Conservation (phyloP, 2,329 filamentous ascomycete genomes). For the Hirsutella thompsonii region DNA sequence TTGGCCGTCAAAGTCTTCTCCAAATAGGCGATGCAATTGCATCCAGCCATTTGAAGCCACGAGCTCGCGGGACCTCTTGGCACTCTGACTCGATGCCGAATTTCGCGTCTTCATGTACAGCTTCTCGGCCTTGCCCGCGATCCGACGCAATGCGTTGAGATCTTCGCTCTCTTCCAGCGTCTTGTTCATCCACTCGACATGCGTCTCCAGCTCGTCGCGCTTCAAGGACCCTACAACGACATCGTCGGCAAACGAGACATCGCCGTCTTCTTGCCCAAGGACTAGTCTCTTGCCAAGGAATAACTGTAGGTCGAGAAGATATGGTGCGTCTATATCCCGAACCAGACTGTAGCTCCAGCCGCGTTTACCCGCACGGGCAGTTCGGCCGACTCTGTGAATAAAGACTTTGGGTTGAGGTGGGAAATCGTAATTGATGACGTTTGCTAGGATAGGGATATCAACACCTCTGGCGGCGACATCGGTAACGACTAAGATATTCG, state of each 20-base stretch:
- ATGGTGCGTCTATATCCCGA: constrained; percentile 76
- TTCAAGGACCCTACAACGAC: constrained; percentile 69
- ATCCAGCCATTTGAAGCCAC: constrained; percentile 57
- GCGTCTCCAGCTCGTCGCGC: constrained; percentile 59
- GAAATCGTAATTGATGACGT: constrained; percentile 98
- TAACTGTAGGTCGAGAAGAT: constrained; percentile 84
- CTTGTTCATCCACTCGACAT: constrained; percentile 75
- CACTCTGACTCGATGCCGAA: constrained; percentile 80
- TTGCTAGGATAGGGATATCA: constrained; percentile 89
- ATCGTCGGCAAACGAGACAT: constrained; percentile 65
- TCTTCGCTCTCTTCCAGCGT: constrained; percentile 64
- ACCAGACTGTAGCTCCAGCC: constrained; percentile 96
- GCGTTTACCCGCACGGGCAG: constrained; percentile 79
- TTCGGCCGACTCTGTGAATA: constrained; percentile 90
- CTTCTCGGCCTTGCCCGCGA: constrained; percentile 81
- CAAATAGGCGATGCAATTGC: constrained; percentile 71
- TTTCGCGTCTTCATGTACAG: constrained; percentile 85
- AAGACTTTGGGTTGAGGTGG: constrained; percentile 94
- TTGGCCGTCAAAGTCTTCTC: constrained; percentile 47
- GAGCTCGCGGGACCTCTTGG: constrained; percentile 71
- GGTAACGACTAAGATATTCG: constrained; percentile 88
- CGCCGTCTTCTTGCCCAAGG: constrained; percentile 52
- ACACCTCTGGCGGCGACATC: constrained; percentile 96
- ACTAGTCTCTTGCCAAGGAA: constrained; percentile 81
- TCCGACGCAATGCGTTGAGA: constrained; percentile 53